Conservation (phyloP, 495 filamentous ascomycete genomes). For the Penicillium atrosanguineum region DNA sequence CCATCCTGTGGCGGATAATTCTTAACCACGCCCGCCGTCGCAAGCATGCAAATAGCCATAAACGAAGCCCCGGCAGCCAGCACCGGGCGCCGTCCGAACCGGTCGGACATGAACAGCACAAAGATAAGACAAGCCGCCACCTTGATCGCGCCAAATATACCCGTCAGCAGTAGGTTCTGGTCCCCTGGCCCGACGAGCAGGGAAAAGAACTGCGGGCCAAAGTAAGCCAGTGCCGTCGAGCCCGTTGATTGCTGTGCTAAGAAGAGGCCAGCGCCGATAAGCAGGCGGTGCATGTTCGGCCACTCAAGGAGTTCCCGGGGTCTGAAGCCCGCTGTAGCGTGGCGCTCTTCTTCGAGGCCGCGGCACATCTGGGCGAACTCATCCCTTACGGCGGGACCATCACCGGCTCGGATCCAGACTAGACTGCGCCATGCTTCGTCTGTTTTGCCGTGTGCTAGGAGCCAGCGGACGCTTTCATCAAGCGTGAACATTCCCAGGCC, state of each 20-base stretch:
- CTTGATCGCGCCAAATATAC: constrained; percentile 53
- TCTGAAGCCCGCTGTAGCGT: constrained; percentile 40
- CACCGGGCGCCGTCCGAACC: constrained; percentile 51
- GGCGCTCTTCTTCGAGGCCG: constrained; percentile 43
- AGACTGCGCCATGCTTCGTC: constrained; percentile 46
- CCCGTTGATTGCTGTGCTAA: constrained; percentile 51
- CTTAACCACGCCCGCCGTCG: constrained; percentile 54
- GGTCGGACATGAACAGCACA: constrained; percentile 54
- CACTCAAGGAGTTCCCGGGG: constrained; percentile 40
- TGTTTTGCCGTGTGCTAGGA: constrained; percentile 41
- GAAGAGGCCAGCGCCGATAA: constrained; percentile 41
- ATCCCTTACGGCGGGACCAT: constrained; percentile 29
- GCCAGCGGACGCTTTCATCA: constrained; percentile 52
- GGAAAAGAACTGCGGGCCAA: constrained; percentile 51
- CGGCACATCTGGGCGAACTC: constrained; percentile 48
- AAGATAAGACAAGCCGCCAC: constrained; percentile 48
- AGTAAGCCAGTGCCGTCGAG: constrained; percentile 54
- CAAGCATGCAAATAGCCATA: constrained; percentile 54
- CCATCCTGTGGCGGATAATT: constrained; percentile 38
- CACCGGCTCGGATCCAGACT: constrained; percentile 48
- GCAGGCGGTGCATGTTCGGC: constrained; percentile 42
- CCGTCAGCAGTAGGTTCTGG: constrained; percentile 43
- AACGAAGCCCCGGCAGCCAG: constrained; percentile 50
- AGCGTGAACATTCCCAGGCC: constrained; percentile 49
- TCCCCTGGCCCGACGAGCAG: constrained; percentile 50